phyloP scores from a whole-genome alignment of 129 eudicot species.

The Dittrichia graveolens region DNA sequence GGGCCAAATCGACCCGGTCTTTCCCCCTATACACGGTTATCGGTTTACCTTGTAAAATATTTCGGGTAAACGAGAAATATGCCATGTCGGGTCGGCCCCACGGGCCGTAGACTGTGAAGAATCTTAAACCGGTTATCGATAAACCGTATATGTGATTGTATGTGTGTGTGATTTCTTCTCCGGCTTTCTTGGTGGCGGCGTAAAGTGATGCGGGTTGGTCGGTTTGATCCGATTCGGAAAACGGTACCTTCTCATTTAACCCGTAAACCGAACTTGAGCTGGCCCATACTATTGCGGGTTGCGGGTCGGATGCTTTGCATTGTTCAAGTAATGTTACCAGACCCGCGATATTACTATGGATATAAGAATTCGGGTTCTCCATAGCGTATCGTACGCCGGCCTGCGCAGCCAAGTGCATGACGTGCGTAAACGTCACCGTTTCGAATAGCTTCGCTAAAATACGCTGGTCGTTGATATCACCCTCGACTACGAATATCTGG shows the following conservation, averaged over 20 bases:
- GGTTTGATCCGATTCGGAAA: constrained; percentile 40
- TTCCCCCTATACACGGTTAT: constrained; percentile 40
- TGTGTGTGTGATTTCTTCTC: constrained; percentile 41
- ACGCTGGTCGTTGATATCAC: constrained; percentile 41
- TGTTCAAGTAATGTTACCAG: constrained; percentile 42
- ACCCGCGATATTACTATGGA: constrained; percentile 50
- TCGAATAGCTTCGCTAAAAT: constrained; percentile 41
- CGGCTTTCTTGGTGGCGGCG: constrained; percentile 45
- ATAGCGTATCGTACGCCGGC: constrained; percentile 52
- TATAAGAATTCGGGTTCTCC: constrained; percentile 44
- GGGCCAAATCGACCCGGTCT: constrained; percentile 37
- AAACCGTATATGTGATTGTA: constrained; percentile 45
- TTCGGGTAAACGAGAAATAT: constrained; percentile 39
- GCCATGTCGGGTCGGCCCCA: constrained; percentile 54
- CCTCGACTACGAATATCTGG: constrained; percentile 28
- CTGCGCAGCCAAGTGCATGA: constrained; percentile 54
- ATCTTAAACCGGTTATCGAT: constrained; percentile 44
- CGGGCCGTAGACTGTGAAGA: constrained; percentile 45
- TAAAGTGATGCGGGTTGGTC: constrained; percentile 47
- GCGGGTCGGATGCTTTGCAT: constrained; percentile 34
- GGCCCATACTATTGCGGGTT: constrained; percentile 43
- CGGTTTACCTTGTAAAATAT: constrained; percentile 37
- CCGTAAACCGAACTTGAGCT: constrained; percentile 50
- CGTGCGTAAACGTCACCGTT: constrained; percentile 32
- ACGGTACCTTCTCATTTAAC: constrained; percentile 40